phyloP scores from a whole-genome alignment of 1,284 basidiomycete species.

The Schizophyllum amplum region DNA sequence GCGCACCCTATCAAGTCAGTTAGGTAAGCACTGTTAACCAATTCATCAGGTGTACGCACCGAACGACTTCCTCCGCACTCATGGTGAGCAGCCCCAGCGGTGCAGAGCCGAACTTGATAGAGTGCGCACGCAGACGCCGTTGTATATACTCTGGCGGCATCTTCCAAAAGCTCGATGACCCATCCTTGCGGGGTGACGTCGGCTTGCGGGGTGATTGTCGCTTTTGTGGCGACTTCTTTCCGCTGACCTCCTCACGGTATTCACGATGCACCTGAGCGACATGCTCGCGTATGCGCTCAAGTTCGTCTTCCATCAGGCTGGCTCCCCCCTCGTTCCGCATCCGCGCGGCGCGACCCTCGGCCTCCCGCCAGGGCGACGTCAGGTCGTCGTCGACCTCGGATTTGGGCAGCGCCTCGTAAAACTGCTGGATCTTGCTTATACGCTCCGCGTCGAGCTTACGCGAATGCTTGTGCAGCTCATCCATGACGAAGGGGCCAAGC shows the following conservation, averaged over 20 bases:
- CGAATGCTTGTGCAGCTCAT: conserved; percentile 26
- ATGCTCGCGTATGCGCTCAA: conserved; percentile 21
- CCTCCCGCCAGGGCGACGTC: conserved; percentile 25
- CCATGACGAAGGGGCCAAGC: conserved; percentile 41
- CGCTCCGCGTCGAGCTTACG: conserved; percentile 19
- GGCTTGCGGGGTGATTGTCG: background rate
- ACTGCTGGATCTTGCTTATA: conserved; percentile 16
- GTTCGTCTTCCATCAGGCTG: conserved; percentile 16
- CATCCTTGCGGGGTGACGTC: background rate
- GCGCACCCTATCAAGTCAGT: background rate
- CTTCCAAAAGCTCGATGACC: background rate
- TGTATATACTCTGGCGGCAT: background rate
- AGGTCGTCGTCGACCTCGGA: conserved; percentile 26
- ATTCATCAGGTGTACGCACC: background rate
- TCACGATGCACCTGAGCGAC: conserved; percentile 18
- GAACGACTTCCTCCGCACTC: background rate
- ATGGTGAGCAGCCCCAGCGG: background rate
- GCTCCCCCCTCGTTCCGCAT: conserved; percentile 3
- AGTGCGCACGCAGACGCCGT: background rate
- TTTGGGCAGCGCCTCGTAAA: background rate
- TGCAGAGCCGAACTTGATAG: background rate
- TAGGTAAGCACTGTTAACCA: background rate
- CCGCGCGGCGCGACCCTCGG: conserved; percentile 19
- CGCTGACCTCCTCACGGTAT: background rate
- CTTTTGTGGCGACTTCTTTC: background rate